Base-by-base conservation (phyloP, 768 basidiomycete species). In the Tulasnella sp. region DNA sequence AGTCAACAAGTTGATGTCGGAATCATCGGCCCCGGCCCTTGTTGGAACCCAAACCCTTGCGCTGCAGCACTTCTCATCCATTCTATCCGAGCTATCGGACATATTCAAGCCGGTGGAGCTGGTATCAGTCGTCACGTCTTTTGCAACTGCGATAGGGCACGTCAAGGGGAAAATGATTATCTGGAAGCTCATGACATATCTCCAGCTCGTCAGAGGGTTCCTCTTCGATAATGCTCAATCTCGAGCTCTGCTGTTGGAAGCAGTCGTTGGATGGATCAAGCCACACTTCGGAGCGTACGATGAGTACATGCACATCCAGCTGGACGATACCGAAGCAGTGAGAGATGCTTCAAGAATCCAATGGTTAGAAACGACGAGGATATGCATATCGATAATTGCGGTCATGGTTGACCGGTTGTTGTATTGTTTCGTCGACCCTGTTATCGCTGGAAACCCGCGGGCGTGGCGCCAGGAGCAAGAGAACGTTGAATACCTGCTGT, bases 11-110 rank as follows among this genome's bases (percentile, higher is more conserved):
- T 93, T 99, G 91, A 97, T 99, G 97, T 89, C 92, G 0, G 90
- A 90, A 1, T 89, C 90, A 0, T 89, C 91, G 2, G 96, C 96
- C 0, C 89, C 92, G 7, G 91, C 94, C n/a, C 93, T 98, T 85
- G 96, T 99, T 75, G 97, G 97, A 76, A 97, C 97, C 2, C 97
- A 99, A 84, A 96, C 96, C 1, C 93, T 97, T 81, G 96, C 96
- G 7, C 88, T 98, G 18, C 96, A 97, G 84, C 94, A 96, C 86
- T 98, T 98, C 85, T 93, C 95, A 2, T 93, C 95, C 34, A 94
- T 97, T 82, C 88, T 99, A 14, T 96, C 97, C 5, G 94, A 96
- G 84, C 88, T 98, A 28, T 89, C 92, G 46, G 92, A 94, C 83
- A 92, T 96, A 28, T 96, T 95, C 84, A 86, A 90, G 22, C 92